Base-by-base conservation (phyloP, 208 protist species). In the Acanthamoeba divionensis region DNA sequence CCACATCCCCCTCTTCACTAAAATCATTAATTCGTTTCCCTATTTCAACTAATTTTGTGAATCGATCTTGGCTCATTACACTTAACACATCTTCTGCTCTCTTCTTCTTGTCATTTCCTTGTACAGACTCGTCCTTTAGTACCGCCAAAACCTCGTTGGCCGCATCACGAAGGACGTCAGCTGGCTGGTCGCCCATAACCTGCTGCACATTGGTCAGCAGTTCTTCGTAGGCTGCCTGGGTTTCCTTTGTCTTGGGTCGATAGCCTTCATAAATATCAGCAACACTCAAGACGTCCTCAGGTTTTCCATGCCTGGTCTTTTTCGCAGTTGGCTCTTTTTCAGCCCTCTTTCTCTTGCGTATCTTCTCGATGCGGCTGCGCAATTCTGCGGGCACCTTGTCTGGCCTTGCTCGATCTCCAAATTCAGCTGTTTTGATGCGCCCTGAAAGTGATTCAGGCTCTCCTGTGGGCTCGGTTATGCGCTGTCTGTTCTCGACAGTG, bases 141-240 rank as follows among this genome's bases (percentile, higher is more conserved):
- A 96, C 91, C 8, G 89, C 89, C 6, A 98, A 69, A 15, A 97
- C 93, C 90, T 98, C 97, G 50, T 97, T 95, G 0, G 94, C 93
- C 6, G 96, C 96, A 29, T 94, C 96, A 31, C 93, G 91, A 9
- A 98, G 67, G 7, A 97, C 93, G 48, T 97, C 95, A 3, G 94
- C 89, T 21, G 95, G 93, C 90, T 97, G 93, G 79, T 97, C 96
- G 21, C 95, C 96, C 6, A 98, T 47, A 54, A 91, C 63, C 15
- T 47, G 7, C 54, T 95, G 89, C 9, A 97, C 80, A 29, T 96
- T 92, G 24, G 66, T 90, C 13, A 98, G 90, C 26, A 98, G 29
- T 6, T 90, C 71, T 66, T 96, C 96, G 73, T 96, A 98, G 12
- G 90, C 92, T 0, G 54, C 36, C 41, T 89, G 67, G 0, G 96